These are phyloP conservation scores for Termitomyces sp. DNA, from an alignment of 768 basidiomycete species.

Conservation along the genomic window DNA sequence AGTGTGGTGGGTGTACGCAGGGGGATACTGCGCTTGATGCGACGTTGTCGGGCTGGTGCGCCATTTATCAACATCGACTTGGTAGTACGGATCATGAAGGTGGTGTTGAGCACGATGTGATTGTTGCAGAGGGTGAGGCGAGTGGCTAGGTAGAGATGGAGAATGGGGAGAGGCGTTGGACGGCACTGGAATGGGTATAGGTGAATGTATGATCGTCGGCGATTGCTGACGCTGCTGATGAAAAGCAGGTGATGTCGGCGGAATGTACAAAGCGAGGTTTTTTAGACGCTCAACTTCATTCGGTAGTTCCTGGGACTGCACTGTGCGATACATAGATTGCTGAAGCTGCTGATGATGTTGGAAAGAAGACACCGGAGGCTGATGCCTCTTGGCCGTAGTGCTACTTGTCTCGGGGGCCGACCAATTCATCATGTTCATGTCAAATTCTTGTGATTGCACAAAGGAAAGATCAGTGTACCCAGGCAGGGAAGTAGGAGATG, in stretches of 20 bases:
- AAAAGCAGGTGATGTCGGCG: conserved; percentile 4
- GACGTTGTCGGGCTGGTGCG: conserved; percentile 13
- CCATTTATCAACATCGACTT: conserved; percentile 26
- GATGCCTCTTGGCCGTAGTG: conserved; percentile 8
- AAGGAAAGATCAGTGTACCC: conserved; percentile 15
- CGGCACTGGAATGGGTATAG: conserved; percentile 17
- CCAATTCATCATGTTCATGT: conserved; percentile 16
- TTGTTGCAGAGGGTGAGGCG: conserved; percentile 5
- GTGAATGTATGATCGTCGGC: conserved; percentile 21
- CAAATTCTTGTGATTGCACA: conserved; percentile 15
- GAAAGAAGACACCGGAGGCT: conserved; percentile 4
- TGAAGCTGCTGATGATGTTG: conserved; percentile 9
- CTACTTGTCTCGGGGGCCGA: conserved; percentile 1
- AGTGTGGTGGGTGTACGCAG: background rate
- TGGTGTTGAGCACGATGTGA: conserved; percentile 8
- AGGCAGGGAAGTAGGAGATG: conserved; percentile 14
- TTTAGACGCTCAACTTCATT: conserved; percentile 16
- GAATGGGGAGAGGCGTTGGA: conserved; percentile 15
- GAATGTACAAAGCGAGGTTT: conserved; percentile 18
- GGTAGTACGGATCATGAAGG: conserved; percentile 12
- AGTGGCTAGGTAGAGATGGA: conserved; percentile 11
- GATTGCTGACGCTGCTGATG: conserved; percentile 16
- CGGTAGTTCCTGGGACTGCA: conserved; percentile 12
- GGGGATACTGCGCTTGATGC: conserved; percentile 12
- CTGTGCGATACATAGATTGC: conserved; percentile 9